Conservation (phyloP, 2,329 filamentous ascomycete species). For the Cladosporium sp. region DNA sequence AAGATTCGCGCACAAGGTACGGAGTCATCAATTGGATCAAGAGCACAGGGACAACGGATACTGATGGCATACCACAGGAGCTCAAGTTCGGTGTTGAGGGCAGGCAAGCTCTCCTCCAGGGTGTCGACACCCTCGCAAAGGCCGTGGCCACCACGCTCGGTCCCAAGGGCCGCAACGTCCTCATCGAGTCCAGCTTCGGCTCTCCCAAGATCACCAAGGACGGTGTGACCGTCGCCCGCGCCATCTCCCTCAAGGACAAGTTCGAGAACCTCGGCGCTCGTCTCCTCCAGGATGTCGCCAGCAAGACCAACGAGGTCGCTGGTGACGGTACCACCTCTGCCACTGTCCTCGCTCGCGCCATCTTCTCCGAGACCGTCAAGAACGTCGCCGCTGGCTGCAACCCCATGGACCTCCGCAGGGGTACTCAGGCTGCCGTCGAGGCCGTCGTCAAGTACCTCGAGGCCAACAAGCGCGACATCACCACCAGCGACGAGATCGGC, state of each 20-base stretch:
- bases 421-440: conserved; percentile 94
- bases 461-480: conserved; percentile 96
- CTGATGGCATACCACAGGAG: conserved; percentile 56
- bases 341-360: conserved; percentile 92
- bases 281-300: conserved; percentile 94
- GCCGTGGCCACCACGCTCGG: conserved; percentile 94
- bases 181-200: conserved; percentile 98
- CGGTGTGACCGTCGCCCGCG: conserved; percentile 60
- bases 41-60: conserved; percentile 22
- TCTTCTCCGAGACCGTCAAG: conserved; percentile 99
- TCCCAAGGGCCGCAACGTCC: conserved; percentile 95
- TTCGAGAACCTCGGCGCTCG: conserved; percentile 98
- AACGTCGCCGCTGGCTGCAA: conserved; percentile 99
- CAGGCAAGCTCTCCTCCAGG: conserved; percentile 80
- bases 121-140: conserved; percentile 94
- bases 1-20: conserved; percentile 95
- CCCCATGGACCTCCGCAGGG: conserved; percentile 96
- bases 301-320: conserved; percentile 98
- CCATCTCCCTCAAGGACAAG: conserved; percentile 93
- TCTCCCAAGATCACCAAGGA: conserved; percentile 98
- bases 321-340: conserved; percentile 98
- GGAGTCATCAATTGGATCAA: conserved; percentile 22
- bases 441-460: conserved; percentile 91
- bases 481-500: conserved; percentile 92
- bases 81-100: conserved; percentile 97